Evolutionary conservation across 768 basidiomycete species (phyloP), one percentile per base, ranked within the genome.

Genomic region (Termitomyces sp.): DNA sequence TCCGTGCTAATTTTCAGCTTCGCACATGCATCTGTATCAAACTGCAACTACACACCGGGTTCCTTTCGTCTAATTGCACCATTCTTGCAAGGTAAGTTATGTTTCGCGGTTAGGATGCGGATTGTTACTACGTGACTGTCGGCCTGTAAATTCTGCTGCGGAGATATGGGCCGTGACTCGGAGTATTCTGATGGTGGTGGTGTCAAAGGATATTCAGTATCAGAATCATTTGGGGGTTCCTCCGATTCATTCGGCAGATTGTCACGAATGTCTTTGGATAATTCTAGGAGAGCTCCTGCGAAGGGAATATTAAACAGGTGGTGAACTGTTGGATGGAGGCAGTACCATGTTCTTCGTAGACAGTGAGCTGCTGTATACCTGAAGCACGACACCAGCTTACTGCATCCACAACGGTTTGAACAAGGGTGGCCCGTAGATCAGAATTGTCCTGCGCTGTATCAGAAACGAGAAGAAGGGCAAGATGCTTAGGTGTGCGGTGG

Each of bases 151-250:
- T 55, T 56, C 31, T 65, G 58, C 52, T 71, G 76, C 10, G 86
- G 86, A 2, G 86, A 85, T 26, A 83, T 71, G 30, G 84, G 76
- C 55, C 84, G 75, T 11, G 88, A 88, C 26, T 79, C 81, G 26
- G 86, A 83, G 63, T 78, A 78, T 66, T 89, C 89, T 8, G 89
- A 91, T 17, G 79, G 72, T 3, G 89, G 90, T n/a, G 89, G 90
- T 0, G 89, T 91, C 44, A 82, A 73, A 41, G 89, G 90, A 67
- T 84, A 90, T 63, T 84, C 80, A 3, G 80, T 68, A 54, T 88
- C 86, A 19, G 82, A 80, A 48, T 64, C 64, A 15, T 60, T 60
- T 15, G 63, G 64, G 31, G 61, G 57, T 42, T 65, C 63, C 8
- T 61, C 61, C 31, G 57, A 54, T 21, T 53, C 59, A 42, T 60